A percentile compares a stretch with the other conserved stretches of the same genome.
phyloP scores from a whole-genome alignment of 2,329 filamentous ascomycete species.

The Colletotrichum musae region DNA sequence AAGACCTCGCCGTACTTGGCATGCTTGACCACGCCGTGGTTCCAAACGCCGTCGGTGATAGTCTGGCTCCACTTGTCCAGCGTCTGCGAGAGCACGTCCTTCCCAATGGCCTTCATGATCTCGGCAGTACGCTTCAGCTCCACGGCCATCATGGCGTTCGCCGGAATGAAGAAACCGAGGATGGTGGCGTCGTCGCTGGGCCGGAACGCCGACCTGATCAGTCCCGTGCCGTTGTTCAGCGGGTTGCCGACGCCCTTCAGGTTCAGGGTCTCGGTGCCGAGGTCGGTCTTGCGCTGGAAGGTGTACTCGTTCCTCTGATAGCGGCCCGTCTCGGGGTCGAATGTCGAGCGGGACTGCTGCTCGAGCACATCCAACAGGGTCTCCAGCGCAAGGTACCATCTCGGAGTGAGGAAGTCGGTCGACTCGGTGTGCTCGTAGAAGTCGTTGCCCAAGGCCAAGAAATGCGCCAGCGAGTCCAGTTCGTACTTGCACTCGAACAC shows the following conservation, averaged over 20 bases:
- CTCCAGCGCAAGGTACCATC: slow-evolving; percentile 85
- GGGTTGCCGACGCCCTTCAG: slow-evolving; percentile 92
- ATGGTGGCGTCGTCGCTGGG: slow-evolving; percentile 97
- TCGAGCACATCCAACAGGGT: slow-evolving; percentile 81
- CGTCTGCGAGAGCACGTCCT: slow-evolving; percentile 66
- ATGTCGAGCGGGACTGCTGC: slow-evolving; percentile 86
- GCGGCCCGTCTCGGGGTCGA: slow-evolving; percentile 75
- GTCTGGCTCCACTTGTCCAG: slow-evolving; percentile 71
- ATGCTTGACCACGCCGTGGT: slow-evolving; percentile 86
- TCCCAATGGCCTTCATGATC: slow-evolving; percentile 75
- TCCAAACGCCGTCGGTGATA: slow-evolving; percentile 84
- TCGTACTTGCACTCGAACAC: slow-evolving; percentile 99
- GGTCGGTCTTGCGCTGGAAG: slow-evolving; percentile 84
- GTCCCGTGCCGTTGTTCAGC: slow-evolving; percentile 84
- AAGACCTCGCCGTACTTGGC: slow-evolving; percentile 84
- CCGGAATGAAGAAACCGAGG: slow-evolving; percentile 93
- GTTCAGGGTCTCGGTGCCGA: slow-evolving; percentile 91
- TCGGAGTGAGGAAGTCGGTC: slow-evolving; percentile 80
- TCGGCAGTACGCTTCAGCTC: slow-evolving; percentile 83
- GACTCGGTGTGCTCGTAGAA: slow-evolving; percentile 87
- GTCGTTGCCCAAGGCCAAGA: slow-evolving; percentile 87
- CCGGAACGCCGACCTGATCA: slow-evolving; percentile 92
- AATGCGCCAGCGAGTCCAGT: slow-evolving; percentile 93
- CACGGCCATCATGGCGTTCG: slow-evolving; percentile 96
- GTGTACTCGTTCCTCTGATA: slow-evolving; percentile 85